These are phyloP conservation scores for Tylopilus microsporus DNA, from an alignment of 1,284 basidiomycete species.

Conservation along the genomic window DNA sequence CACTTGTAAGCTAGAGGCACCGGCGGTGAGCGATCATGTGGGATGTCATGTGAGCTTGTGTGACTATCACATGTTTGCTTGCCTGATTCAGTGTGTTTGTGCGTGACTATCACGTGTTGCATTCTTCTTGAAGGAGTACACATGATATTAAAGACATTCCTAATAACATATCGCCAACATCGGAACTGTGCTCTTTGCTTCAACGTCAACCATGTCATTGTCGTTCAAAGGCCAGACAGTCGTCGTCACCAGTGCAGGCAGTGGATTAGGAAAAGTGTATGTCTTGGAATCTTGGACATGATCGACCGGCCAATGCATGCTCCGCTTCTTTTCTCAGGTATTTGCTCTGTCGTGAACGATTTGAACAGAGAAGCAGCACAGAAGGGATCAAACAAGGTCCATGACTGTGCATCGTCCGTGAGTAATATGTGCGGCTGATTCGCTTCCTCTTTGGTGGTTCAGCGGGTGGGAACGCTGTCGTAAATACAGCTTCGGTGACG, in stretches of 20 bases:
- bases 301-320: not conserved
- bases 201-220: slow-evolving; percentile 34
- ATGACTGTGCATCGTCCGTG: slow-evolving; percentile 18
- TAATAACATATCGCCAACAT: not conserved
- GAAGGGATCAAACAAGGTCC: slow-evolving; percentile 79
- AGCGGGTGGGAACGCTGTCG: slow-evolving; percentile 86
- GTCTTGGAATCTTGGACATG: slow-evolving; percentile 27
- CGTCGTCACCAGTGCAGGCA: slow-evolving; percentile 93
- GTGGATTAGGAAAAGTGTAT: slow-evolving; percentile 87
- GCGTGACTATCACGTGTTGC: too few relatives aligned
- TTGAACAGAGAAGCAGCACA: slow-evolving; percentile 87
- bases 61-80: too few relatives aligned
- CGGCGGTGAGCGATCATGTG: too few relatives aligned
- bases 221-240: slow-evolving; percentile 92
- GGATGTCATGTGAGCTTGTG: too few relatives aligned
- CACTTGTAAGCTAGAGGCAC: too few relatives aligned
- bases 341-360: slow-evolving; percentile 90
- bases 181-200: not conserved
- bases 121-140: slow-evolving; percentile 2
- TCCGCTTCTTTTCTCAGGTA: slow-evolving; percentile 54
- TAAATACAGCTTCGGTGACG: slow-evolving; percentile 84
- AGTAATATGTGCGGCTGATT: too few relatives aligned
- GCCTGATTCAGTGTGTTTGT: too few relatives aligned
- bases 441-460: not conserved
- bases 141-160: slow-evolving; percentile 20